Conservation (phyloP, 345 rosid genomes). For the Noccaea caerulescens region DNA sequence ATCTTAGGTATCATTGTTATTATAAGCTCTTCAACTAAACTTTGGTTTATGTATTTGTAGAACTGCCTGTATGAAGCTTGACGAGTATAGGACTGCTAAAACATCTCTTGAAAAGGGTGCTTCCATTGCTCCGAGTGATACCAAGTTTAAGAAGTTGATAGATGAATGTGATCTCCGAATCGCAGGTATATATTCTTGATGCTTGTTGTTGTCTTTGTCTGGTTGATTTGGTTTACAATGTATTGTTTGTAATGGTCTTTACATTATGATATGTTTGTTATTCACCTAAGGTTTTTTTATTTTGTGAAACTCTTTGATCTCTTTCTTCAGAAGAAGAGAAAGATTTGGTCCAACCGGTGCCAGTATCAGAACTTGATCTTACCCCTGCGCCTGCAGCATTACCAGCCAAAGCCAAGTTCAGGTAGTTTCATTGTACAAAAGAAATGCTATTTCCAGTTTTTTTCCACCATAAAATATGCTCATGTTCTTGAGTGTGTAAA, state of each 20-base stretch:
- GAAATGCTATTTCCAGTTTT: not conserved
- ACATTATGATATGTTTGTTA: not conserved
- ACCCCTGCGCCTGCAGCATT: conserved; percentile 37
- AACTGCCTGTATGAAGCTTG: conserved; percentile 85
- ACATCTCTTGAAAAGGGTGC: conserved; percentile 76
- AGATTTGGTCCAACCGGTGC: conserved; percentile 35
- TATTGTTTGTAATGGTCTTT: not conserved
- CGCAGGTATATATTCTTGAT: conserved; percentile 48
- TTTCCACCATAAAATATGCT: not conserved
- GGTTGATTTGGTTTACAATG: conserved; percentile 6
- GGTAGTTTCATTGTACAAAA: conserved; percentile 43
- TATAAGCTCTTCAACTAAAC: not conserved
- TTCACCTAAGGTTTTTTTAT: not conserved
- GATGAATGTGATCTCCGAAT: conserved; percentile 68
- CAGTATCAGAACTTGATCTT: conserved; percentile 12
- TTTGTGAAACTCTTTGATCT: not conserved
- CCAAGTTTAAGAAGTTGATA: conserved; percentile 68
- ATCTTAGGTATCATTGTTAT: conserved; percentile 7
- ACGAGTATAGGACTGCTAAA: conserved; percentile 86
- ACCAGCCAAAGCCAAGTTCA: conserved; percentile 54
- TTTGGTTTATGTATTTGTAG: conserved; percentile 45
- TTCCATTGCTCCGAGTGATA: conserved; percentile 57
- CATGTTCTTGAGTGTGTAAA: conserved; percentile 2
- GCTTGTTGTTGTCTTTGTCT: not conserved
- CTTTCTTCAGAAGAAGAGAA: conserved; percentile 40